phyloP scores from a whole-genome alignment of 306 rosid species.

The Prunus fruticosa region DNA sequence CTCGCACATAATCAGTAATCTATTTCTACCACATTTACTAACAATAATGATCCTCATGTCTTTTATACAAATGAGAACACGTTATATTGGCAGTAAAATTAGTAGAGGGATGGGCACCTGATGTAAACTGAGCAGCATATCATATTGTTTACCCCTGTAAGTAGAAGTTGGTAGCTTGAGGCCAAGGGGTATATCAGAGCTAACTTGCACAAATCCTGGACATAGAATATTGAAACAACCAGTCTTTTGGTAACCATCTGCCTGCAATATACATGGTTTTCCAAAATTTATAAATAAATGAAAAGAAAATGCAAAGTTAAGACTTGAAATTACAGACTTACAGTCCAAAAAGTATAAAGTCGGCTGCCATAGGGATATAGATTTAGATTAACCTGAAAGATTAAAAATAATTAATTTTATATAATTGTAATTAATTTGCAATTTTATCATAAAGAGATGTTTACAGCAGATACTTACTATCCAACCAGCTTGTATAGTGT shows the following conservation, averaged over 20 bases:
- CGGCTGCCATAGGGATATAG: neutral
- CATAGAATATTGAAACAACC: constrained; percentile 32
- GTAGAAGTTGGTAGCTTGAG: constrained; percentile 19
- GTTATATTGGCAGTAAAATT: neutral
- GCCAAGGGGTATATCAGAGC: constrained; percentile 16
- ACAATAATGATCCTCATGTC: too few species aligned
- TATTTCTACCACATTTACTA: too few species aligned
- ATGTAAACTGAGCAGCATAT: constrained; percentile 16
- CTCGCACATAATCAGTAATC: too few species aligned
- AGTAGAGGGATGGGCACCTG: constrained; percentile 6
- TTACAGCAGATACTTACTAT: constrained; percentile 8
- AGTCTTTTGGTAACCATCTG: constrained; percentile 21
- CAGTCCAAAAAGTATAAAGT: constrained; percentile 29
- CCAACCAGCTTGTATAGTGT: constrained; percentile 22
- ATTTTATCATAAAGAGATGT: neutral
- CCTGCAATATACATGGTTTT: neutral
- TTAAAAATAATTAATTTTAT: neutral
- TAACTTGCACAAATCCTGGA: constrained; percentile 33
- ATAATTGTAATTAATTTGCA: neutral
- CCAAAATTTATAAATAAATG: neutral
- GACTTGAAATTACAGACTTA: neutral
- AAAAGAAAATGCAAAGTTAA: neutral
- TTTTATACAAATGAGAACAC: too few species aligned
- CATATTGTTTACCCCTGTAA: constrained; percentile 14
- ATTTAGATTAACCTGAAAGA: constrained; percentile 11